These are phyloP conservation scores for Globisporangium uncinulatum DNA, from an alignment of 352 stramenopile species.

Conservation along the genomic window DNA sequence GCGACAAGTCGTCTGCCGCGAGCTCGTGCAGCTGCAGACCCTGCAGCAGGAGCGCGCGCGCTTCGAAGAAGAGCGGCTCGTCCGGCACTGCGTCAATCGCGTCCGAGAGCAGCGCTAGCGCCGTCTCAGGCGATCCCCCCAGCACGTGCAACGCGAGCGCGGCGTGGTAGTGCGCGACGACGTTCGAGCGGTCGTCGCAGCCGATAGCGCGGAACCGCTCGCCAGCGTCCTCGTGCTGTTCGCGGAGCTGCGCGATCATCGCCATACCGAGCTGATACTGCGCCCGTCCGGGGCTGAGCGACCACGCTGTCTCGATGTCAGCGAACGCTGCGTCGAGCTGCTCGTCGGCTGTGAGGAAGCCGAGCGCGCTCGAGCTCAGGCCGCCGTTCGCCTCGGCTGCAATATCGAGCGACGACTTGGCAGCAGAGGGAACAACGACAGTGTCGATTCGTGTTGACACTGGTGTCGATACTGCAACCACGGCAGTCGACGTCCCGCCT, in stretches of 20 bases:
- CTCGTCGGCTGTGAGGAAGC: slow-evolving; percentile 25
- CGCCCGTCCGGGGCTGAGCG: slow-evolving; percentile 26
- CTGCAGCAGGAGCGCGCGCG: slow-evolving; percentile 47
- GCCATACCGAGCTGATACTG: slow-evolving; percentile 66
- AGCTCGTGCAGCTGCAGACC: slow-evolving; percentile 42
- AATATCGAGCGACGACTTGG: slow-evolving; percentile 4
- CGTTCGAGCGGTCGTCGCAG: slow-evolving; percentile 21
- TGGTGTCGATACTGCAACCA: not conserved
- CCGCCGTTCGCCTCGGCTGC: slow-evolving; percentile 12
- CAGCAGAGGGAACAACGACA: too few species aligned
- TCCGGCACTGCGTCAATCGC: slow-evolving; percentile 42
- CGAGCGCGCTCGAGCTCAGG: slow-evolving; percentile 7
- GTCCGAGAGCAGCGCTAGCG: slow-evolving; percentile 42
- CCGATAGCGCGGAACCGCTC: slow-evolving; percentile 32
- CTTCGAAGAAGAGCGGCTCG: slow-evolving; percentile 58
- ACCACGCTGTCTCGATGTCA: slow-evolving; percentile 79
- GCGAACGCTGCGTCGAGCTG: slow-evolving; percentile 67
- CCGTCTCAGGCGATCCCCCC: slow-evolving; percentile 28
- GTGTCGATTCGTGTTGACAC: not conserved
- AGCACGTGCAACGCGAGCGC: slow-evolving; percentile 53
- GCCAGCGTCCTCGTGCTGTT: slow-evolving; percentile 34
- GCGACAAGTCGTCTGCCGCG: slow-evolving; percentile 50
- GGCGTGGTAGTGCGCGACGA: slow-evolving; percentile 61
- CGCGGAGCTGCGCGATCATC: slow-evolving; percentile 67
- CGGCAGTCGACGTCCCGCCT: not conserved